Evolutionary conservation across 108 stramenopile species (phyloP).

Genomic region (Nitzschia sp.): DNA sequence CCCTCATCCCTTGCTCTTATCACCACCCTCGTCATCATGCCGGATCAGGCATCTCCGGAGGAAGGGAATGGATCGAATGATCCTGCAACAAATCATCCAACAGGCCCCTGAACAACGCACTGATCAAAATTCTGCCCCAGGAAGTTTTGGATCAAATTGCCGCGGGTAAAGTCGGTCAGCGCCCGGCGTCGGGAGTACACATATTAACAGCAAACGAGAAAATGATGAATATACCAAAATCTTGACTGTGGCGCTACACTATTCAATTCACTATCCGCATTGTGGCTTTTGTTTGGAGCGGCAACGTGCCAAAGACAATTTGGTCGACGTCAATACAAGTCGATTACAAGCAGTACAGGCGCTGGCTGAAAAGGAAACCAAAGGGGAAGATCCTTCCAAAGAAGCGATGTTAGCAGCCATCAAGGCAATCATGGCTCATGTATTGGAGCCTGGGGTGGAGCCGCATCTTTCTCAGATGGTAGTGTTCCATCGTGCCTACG

Average conservation of each 20-base stretch:
- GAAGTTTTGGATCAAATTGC: slow-evolving; percentile 95
- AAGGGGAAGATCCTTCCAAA: not conserved
- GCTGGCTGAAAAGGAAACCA: slow-evolving; percentile 36
- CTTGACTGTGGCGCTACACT: slow-evolving; percentile 81
- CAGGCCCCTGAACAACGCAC: no score
- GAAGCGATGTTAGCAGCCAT: slow-evolving; percentile 34
- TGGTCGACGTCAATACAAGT: slow-evolving; percentile 66
- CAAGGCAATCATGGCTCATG: slow-evolving; percentile 73
- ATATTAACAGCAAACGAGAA: slow-evolving; percentile 45
- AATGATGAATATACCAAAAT: slow-evolving; percentile 87
- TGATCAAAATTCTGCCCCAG: slow-evolving; percentile 76
- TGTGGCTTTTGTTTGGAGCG: slow-evolving; percentile 90
- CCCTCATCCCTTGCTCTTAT: no score
- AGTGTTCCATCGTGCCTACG: slow-evolving; percentile 35
- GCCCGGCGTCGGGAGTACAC: slow-evolving; percentile 75
- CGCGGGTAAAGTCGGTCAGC: slow-evolving; percentile 97
- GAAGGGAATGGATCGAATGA: no score
- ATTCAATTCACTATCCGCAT: slow-evolving; percentile 89
- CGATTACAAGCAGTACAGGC: slow-evolving; percentile 51
- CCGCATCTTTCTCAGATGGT: slow-evolving; percentile 25
- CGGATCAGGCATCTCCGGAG: no score
- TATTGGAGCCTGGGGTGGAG: slow-evolving; percentile 69
- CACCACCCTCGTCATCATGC: no score
- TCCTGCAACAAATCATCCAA: no score
- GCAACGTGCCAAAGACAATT: slow-evolving; percentile 8